Conservation (phyloP, 768 basidiomycete species). For the Jaapia argillacea region DNA sequence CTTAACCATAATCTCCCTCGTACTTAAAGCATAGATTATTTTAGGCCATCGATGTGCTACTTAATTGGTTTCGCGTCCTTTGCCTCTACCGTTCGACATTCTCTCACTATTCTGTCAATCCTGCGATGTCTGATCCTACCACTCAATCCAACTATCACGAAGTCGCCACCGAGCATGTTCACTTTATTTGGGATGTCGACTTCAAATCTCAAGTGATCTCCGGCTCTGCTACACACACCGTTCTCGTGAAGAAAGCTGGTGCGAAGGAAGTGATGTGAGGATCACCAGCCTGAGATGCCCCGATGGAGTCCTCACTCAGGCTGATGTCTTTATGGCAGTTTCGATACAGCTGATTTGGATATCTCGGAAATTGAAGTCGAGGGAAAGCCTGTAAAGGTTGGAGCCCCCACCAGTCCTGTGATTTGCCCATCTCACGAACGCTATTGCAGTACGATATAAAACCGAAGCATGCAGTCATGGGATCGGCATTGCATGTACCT, state of each 20-base stretch:
- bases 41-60: too few species aligned
- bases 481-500: slow-evolving; percentile 27
- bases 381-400: slow-evolving; percentile 35
- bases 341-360: slow-evolving; percentile 68
- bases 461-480: slow-evolving; percentile 25
- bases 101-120: too few species aligned
- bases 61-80: too few species aligned
- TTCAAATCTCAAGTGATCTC: slow-evolving; percentile 49
- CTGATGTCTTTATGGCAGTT: slow-evolving; percentile 24
- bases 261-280: slow-evolving; percentile 54
- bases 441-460: slow-evolving; percentile 18
- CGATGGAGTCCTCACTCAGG: neutral
- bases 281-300: neutral
- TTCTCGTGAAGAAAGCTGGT: slow-evolving; percentile 42
- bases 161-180: slow-evolving; percentile 54
- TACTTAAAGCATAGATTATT: too few species aligned
- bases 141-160: slow-evolving; percentile 75
- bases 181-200: slow-evolving; percentile 74
- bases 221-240: slow-evolving; percentile 56
- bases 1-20: too few species aligned
- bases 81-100: too few species aligned
- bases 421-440: too few species aligned
- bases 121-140: slow-evolving; percentile 62
- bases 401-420: too few species aligned
- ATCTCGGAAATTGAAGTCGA: slow-evolving; percentile 45